These are phyloP conservation scores for Cymbopogon flexuosus DNA, from an alignment of 202 grass and related monocot species.

Conservation along the genomic window DNA sequence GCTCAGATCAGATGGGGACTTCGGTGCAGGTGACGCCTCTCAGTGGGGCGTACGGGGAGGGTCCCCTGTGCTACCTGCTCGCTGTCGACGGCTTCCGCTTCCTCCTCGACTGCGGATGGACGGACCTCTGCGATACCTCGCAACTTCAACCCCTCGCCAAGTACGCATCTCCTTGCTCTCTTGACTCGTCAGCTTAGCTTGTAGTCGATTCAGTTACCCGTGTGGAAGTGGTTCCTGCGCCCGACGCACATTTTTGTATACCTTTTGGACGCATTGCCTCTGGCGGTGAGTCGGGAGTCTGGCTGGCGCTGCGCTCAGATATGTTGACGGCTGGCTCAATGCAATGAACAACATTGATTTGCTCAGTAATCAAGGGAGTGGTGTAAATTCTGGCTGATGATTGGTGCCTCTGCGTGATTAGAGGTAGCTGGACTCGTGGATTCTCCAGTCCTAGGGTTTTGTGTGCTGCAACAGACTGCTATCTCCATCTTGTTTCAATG, in stretches of 20 bases:
- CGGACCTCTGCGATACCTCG: slow-evolving; percentile 70
- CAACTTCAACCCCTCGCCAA: slow-evolving; percentile 78
- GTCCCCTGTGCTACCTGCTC: slow-evolving; percentile 65
- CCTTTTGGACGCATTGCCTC: slow-evolving; percentile 12
- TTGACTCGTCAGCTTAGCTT: not conserved
- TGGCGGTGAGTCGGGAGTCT: not conserved
- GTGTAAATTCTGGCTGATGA: not conserved
- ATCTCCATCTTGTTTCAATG: not conserved
- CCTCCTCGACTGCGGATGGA: slow-evolving; percentile 96
- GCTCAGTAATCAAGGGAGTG: not conserved
- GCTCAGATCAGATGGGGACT: slow-evolving; percentile 55
- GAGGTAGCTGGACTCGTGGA: not conserved
- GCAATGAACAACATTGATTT: not conserved
- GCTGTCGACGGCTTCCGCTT: slow-evolving; percentile 90
- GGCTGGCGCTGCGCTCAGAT: not conserved
- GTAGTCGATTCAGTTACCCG: not conserved
- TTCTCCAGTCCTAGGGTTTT: not conserved
- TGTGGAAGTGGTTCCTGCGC: not conserved
- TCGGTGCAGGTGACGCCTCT: slow-evolving; percentile 89
- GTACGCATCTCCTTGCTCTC: slow-evolving; percentile 16
- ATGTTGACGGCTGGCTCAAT: not conserved
- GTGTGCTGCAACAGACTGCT: not conserved
- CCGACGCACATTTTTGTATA: not conserved
- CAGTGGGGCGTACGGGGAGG: slow-evolving; percentile 74
- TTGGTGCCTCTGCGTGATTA: not conserved